Percentiles rank a stretch among this genome's conserved stretches.
These are phyloP conservation scores for Psilocybe tampanensis DNA, from an alignment of 768 basidiomycete species.

Conservation along the genomic window DNA sequence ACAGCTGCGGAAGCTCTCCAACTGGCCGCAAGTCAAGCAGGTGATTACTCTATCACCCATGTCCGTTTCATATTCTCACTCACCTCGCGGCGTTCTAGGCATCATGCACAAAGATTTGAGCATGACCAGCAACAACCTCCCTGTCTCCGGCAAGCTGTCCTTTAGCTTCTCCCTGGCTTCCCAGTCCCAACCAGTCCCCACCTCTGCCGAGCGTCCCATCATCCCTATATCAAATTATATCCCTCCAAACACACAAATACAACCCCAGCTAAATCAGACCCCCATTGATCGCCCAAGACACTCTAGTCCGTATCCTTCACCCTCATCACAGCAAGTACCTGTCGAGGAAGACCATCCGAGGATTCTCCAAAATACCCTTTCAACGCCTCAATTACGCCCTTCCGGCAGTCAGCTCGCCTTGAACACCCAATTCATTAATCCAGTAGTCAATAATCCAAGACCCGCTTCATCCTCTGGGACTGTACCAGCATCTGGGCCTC, in stretches of 20 bases:
- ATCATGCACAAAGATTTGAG: conserved; percentile 76
- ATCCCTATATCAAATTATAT: conserved; percentile 20
- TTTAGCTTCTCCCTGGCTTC: conserved; percentile 56
- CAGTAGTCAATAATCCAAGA: conserved; percentile 15
- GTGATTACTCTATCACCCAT: conserved; percentile 31
- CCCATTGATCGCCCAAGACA: conserved; percentile 18
- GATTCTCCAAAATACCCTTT: conserved; percentile 13
- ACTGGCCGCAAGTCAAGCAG: conserved; percentile 47
- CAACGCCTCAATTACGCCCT: conserved; percentile 23
- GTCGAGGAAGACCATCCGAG: conserved; percentile 23
- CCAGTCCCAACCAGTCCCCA: conserved; percentile 28
- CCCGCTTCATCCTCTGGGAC: conserved; percentile 21
- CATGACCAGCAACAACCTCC: conserved; percentile 72
- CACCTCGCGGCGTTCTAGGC: conserved; percentile 36
- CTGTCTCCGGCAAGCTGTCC: conserved; percentile 83
- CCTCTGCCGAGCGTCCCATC: conserved; percentile 13
- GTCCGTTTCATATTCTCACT: conserved; percentile 13
- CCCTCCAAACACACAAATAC: conserved; percentile 13
- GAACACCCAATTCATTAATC: conserved; percentile 18
- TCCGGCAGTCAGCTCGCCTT: conserved; percentile 28
- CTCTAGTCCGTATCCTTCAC: conserved; percentile 21
- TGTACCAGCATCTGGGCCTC: conserved; percentile 1
- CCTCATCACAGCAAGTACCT: conserved; percentile 4
- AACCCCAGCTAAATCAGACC: conserved; percentile 11
- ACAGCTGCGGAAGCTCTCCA: conserved; percentile 54